These are phyloP conservation scores for Acer campestre DNA, from an alignment of 345 rosid genomes.

Conservation along the genomic window DNA sequence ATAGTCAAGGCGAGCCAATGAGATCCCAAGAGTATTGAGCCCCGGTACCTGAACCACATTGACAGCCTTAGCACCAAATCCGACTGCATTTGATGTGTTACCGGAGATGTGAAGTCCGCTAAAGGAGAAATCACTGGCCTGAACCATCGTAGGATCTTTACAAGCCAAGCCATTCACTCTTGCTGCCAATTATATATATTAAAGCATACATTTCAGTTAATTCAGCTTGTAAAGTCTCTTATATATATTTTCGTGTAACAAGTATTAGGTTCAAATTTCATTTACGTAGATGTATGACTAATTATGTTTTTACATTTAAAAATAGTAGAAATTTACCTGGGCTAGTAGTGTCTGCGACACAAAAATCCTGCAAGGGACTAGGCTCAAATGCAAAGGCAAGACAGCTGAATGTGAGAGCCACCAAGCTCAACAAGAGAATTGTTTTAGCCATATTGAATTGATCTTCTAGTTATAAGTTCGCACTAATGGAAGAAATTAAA, in stretches of 20 bases:
- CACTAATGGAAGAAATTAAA: too few species aligned
- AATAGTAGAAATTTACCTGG: neutral
- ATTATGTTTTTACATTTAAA: too few species aligned
- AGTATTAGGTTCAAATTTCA: too few species aligned
- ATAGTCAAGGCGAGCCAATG: neutral
- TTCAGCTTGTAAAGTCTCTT: too few species aligned
- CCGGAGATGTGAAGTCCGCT: constrained; percentile 22
- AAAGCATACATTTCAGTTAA: neutral
- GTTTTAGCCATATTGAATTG: neutral
- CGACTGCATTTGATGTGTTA: constrained; percentile 9
- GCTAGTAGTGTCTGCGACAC: neutral
- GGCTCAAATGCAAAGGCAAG: constrained; percentile 8
- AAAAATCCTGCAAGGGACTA: constrained; percentile 3
- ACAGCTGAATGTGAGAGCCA: neutral
- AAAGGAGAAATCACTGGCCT: constrained; percentile 19
- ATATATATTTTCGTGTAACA: too few species aligned
- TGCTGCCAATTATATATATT: constrained; percentile 3
- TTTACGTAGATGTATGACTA: too few species aligned
- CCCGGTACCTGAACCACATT: constrained; percentile 3
- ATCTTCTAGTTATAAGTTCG: too few species aligned
- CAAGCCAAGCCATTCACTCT: constrained; percentile 16
- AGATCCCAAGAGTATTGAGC: constrained; percentile 15
- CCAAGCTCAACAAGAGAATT: neutral
- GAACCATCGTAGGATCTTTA: constrained; percentile 6
- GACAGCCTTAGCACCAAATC: constrained; percentile 15